Percentiles rank a stretch among this genome's conserved stretches.
phyloP scores from a whole-genome alignment of 345 rosid genomes.

The Eucalyptus caleyi region DNA sequence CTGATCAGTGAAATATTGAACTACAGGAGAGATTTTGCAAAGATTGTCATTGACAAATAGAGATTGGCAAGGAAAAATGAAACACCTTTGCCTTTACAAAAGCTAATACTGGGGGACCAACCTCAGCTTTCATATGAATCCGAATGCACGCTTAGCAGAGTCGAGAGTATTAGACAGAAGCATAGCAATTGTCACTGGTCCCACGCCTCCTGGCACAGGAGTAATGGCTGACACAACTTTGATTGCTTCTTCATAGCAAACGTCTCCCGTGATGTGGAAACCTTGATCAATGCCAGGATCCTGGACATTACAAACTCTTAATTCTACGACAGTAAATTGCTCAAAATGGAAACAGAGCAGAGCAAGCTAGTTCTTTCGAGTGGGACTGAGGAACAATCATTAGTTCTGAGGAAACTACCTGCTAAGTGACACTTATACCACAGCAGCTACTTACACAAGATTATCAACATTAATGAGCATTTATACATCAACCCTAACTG shows the following conservation, averaged over 20 bases:
- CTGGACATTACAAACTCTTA: not conserved
- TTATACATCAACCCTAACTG: not conserved
- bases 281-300: not conserved
- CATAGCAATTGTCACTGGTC: conserved; percentile 10
- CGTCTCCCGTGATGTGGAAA: conserved; percentile 8
- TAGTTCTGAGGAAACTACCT: not conserved
- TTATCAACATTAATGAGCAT: not conserved
- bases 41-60: not conserved
- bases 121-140: not conserved
- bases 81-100: not conserved
- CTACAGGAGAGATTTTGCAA: not conserved
- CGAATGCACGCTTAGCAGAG: conserved; percentile 8
- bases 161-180: conserved; percentile 15
- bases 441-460: not conserved
- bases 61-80: not conserved
- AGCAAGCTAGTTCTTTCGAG: not conserved
- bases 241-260: conserved; percentile 14
- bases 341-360: not conserved
- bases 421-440: not conserved
- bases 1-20: not conserved
- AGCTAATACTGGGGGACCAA: not conserved
- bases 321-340: not conserved
- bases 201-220: conserved; percentile 16
- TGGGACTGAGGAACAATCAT: not conserved
- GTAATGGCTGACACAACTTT: conserved; percentile 11